Percentiles rank a stretch among this genome's conserved stretches.
phyloP scores from a whole-genome alignment of 495 filamentous ascomycete genomes.

The Patellaria atrata region DNA sequence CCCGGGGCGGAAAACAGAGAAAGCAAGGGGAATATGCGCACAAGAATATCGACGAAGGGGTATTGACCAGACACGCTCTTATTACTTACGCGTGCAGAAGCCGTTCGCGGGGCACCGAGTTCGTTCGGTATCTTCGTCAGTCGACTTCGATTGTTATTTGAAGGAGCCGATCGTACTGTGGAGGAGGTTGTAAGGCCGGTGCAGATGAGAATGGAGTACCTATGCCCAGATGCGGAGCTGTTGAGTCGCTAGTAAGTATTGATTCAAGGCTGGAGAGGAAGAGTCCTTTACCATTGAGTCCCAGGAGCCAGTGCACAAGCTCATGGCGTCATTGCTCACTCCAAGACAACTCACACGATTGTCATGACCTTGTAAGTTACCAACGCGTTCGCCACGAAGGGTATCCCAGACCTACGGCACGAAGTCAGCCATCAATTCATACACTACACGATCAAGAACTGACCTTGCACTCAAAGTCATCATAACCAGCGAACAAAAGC shows the following conservation, averaged over 20 bases:
- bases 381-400: constrained; percentile 90
- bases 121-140: no score
- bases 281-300: constrained; percentile 91
- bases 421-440: constrained; percentile 12
- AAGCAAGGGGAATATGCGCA: no score
- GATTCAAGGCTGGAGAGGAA: constrained; percentile 5
- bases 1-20: no score
- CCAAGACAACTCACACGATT: constrained; percentile 97
- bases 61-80: no score
- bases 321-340: constrained; percentile 97
- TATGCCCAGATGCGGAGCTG: constrained; percentile 30
- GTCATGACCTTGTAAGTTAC: constrained; percentile 90
- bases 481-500: constrained; percentile 92
- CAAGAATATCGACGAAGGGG: no score
- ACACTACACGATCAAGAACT: constrained; percentile 14
- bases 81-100: no score
- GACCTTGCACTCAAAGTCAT: constrained; percentile 99
- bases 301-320: constrained; percentile 98
- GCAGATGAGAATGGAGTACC: background rate
- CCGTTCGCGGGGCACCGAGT: no score
- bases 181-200: background rate
- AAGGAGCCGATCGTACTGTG: no score
- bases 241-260: constrained; percentile 7
- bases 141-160: no score
- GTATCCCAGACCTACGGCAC: constrained; percentile 81